Evolutionary conservation across 331 rosid species (phyloP).

Genomic region (Saraca asoca): DNA sequence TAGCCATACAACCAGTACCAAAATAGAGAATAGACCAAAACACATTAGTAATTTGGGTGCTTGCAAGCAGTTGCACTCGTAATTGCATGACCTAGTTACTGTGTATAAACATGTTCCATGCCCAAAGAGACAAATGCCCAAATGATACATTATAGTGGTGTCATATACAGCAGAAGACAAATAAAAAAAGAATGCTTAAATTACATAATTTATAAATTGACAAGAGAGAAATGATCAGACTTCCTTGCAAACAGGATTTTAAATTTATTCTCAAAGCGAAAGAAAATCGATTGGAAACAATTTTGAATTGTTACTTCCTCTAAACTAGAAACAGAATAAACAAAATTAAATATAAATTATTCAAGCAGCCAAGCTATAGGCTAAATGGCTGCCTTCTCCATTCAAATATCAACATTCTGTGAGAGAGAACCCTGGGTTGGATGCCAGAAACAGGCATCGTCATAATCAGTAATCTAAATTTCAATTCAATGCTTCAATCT

Average conservation of each 20-base stretch:
- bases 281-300: too few species aligned
- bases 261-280: too few species aligned
- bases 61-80: neutral
- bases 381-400: neutral
- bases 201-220: too few species aligned
- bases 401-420: constrained; percentile 13
- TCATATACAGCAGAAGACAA: neutral
- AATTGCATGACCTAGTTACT: neutral
- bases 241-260: too few species aligned
- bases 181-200: neutral
- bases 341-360: neutral
- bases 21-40: neutral
- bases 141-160: neutral
- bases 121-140: neutral
- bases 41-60: too few species aligned
- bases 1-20: neutral
- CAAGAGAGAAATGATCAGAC: too few species aligned
- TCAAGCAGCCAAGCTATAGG: constrained; percentile 16
- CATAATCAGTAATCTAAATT: constrained; percentile 16
- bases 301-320: neutral
- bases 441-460: constrained; percentile 17
- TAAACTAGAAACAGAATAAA: neutral
- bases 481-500: constrained; percentile 24
- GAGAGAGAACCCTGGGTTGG: constrained; percentile 3
- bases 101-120: neutral